phyloP scores from a whole-genome alignment of 768 basidiomycete species.

The Pisolithus microcarpus region DNA sequence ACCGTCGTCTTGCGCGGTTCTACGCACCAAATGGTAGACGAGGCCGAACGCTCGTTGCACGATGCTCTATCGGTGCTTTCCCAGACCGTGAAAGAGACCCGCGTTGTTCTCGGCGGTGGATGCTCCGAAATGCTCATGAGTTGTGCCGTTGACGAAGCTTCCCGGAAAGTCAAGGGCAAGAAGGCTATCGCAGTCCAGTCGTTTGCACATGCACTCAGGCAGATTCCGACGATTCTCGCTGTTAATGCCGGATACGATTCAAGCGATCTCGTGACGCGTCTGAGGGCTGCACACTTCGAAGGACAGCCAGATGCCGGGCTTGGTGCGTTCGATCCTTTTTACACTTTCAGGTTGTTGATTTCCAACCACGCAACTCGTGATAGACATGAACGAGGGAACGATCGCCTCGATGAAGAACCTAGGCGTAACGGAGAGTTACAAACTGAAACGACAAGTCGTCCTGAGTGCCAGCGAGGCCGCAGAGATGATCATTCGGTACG shows the following conservation, averaged over 20 bases:
- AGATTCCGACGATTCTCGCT: constrained; percentile 94
- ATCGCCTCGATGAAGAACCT: constrained; percentile 84
- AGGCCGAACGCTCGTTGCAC: constrained; percentile 95
- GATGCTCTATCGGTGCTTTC: constrained; percentile 96
- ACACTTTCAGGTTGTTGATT: not conserved
- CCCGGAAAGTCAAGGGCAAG: constrained; percentile 82
- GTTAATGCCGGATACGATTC: constrained; percentile 98
- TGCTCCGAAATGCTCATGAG: constrained; percentile 99
- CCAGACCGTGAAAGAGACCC: constrained; percentile 95
- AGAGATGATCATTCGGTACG: constrained; percentile 95
- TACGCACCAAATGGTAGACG: constrained; percentile 98
- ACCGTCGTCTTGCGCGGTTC: constrained; percentile 97
- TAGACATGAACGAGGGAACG: constrained; percentile 83
- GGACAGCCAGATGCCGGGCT: constrained; percentile 82
- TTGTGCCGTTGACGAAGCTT: constrained; percentile 86
- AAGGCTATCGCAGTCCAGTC: constrained; percentile 93
- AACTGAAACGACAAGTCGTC: constrained; percentile 93
- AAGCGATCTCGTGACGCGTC: constrained; percentile 83
- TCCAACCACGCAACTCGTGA: not conserved
- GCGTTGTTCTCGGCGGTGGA: constrained; percentile 90
- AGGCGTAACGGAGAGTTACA: constrained; percentile 95
- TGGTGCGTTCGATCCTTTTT: constrained; percentile 41
- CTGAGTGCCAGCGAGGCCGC: constrained; percentile 92
- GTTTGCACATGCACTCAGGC: constrained; percentile 80
- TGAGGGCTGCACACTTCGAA: constrained; percentile 92